Evolutionary conservation across 805 yeast genomes (phyloP).

Genomic region (Kuraishia ogatae): DNA sequence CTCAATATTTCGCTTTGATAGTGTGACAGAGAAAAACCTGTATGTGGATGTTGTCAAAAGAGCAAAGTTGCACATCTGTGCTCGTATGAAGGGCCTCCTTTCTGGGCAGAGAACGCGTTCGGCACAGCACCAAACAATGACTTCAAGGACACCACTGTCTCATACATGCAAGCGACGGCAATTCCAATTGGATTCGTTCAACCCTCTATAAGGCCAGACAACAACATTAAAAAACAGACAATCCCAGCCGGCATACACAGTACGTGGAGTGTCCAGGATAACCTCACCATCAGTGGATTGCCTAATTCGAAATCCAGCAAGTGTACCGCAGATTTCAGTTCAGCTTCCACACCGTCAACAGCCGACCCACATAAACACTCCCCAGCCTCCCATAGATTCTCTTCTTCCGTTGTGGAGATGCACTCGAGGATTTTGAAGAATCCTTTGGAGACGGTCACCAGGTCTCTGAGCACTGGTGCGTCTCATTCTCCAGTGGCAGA

Average conservation of each 20-base stretch:
- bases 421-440: background rate
- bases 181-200: background rate
- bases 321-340: background rate
- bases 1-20: background rate
- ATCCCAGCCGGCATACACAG: background rate
- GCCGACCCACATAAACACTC: background rate
- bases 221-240: background rate
- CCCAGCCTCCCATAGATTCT: background rate
- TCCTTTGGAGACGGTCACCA: background rate
- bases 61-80: conserved; percentile 7
- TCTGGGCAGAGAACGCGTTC: conserved; percentile 2
- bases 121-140: background rate
- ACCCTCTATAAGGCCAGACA: background rate
- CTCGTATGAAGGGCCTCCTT: conserved; percentile 12
- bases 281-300: background rate
- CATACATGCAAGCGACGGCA: background rate
- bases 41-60: conserved; percentile 12
- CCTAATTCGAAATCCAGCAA: background rate
- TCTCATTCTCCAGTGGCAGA: background rate
- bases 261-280: background rate
- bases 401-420: background rate
- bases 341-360: background rate
- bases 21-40: conserved; percentile 15
- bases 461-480: no score
- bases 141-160: background rate